A percentile compares a stretch with the other conserved stretches of the same genome.
Conservation (phyloP, 768 basidiomycete species). For the Rhodocollybia butyracea region DNA sequence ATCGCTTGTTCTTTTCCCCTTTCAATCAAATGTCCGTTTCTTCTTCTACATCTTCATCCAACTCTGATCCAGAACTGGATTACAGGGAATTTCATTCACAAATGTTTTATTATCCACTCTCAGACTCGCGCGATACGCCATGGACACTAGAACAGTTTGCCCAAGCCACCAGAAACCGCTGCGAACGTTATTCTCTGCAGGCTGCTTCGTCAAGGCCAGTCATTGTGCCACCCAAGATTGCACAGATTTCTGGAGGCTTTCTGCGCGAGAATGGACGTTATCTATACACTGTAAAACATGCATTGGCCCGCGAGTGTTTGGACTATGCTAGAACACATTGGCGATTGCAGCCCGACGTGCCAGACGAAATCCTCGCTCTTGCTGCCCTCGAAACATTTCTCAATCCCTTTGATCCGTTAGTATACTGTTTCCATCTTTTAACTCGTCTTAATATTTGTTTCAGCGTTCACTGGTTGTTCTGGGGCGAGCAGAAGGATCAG, state of each 20-base stretch:
- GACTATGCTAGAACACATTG: constrained; percentile 34
- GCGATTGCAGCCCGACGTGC: constrained; percentile 35
- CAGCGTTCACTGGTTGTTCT: constrained; percentile 67
- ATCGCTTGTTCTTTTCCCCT: background rate
- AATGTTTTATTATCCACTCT: constrained; percentile 31
- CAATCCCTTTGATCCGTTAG: constrained; percentile 46
- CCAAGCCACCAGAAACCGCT: constrained; percentile 15
- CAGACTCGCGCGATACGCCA: constrained; percentile 32
- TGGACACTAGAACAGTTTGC: constrained; percentile 19
- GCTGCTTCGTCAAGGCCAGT: constrained; percentile 7
- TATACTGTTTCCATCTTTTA: too few relatives aligned
- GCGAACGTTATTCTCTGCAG: constrained; percentile 15
- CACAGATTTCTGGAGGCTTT: background rate
- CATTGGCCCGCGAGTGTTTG: constrained; percentile 48
- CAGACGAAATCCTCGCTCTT: constrained; percentile 49
- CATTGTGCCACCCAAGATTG: background rate
- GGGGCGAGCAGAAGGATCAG: constrained; percentile 46
- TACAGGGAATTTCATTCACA: constrained; percentile 18
- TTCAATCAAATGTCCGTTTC: background rate
- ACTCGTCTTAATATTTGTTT: too few relatives aligned
- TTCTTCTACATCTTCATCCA: constrained; percentile 7
- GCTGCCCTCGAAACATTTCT: constrained; percentile 61
- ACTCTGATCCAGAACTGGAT: constrained; percentile 16
- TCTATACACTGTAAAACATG: constrained; percentile 44
- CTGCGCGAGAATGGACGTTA: constrained; percentile 1